Conservation (phyloP, 2,329 filamentous ascomycete species). For the Alternaria consortialis region DNA sequence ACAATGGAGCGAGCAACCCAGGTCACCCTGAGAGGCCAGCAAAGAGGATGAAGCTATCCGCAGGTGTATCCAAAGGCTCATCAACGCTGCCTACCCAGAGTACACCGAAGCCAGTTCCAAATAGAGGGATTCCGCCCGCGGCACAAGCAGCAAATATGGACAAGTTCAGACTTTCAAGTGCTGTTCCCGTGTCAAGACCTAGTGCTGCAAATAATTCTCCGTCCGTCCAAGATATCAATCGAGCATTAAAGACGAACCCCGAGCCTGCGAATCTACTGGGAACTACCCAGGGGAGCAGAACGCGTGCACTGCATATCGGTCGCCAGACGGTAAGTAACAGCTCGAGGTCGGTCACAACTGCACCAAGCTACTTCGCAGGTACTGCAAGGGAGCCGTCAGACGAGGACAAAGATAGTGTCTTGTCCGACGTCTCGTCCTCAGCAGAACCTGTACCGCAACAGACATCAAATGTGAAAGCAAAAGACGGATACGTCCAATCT, state of each 20-base stretch:
- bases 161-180: not conserved
- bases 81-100: not conserved
- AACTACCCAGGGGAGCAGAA: not conserved
- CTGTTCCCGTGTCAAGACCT: not conserved
- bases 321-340: not conserved
- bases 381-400: conserved; percentile 1
- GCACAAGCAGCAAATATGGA: not conserved
- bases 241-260: conserved; percentile 24
- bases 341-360: not conserved
- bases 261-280: conserved; percentile 10
- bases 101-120: not conserved
- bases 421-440: conserved; percentile 11
- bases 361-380: conserved; percentile 7
- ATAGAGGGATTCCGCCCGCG: not conserved
- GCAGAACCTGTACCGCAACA: not conserved
- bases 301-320: conserved; percentile 25
- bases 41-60: conserved; percentile 38
- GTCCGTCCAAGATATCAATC: conserved; percentile 34
- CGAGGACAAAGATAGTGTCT: conserved; percentile 15
- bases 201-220: conserved; percentile 21
- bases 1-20: not conserved
- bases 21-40: conserved; percentile 7
- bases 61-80: not conserved
- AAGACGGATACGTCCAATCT: not conserved
- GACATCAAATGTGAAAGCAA: not conserved